Evolutionary conservation across 257 asterid species (phyloP).

Genomic region (Gynochthodes officinalis): DNA sequence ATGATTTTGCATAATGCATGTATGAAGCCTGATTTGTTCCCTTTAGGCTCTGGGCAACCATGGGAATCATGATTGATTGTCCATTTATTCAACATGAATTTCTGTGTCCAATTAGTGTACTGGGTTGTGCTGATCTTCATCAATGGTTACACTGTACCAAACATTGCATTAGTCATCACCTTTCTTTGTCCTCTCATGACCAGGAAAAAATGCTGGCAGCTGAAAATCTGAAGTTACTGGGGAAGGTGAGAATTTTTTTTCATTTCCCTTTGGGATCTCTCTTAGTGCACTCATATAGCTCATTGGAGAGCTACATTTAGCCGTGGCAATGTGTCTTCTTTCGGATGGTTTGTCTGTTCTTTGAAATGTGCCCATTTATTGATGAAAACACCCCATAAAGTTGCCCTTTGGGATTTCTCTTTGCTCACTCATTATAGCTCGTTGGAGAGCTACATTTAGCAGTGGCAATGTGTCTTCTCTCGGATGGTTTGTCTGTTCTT

Average conservation of each 20-base stretch:
- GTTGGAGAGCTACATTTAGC: background rate
- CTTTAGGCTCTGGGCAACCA: background rate
- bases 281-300: background rate
- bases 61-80: background rate
- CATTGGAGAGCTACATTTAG: background rate
- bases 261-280: background rate
- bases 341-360: background rate
- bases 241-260: conserved; percentile 46
- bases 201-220: conserved; percentile 76
- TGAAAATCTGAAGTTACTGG: conserved; percentile 63
- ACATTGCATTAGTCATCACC: background rate
- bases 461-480: background rate
- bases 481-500: background rate
- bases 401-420: background rate
- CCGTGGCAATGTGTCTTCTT: background rate
- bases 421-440: background rate
- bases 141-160: background rate
- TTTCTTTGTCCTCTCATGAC: conserved; percentile 3
- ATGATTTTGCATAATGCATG: background rate
- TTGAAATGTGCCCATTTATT: background rate
- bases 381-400: background rate
- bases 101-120: background rate
- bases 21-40: background rate
- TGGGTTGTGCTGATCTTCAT: background rate
- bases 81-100: background rate